Conservation (phyloP, 2,329 filamentous ascomycete species). For the Talaromyces islandicus region DNA sequence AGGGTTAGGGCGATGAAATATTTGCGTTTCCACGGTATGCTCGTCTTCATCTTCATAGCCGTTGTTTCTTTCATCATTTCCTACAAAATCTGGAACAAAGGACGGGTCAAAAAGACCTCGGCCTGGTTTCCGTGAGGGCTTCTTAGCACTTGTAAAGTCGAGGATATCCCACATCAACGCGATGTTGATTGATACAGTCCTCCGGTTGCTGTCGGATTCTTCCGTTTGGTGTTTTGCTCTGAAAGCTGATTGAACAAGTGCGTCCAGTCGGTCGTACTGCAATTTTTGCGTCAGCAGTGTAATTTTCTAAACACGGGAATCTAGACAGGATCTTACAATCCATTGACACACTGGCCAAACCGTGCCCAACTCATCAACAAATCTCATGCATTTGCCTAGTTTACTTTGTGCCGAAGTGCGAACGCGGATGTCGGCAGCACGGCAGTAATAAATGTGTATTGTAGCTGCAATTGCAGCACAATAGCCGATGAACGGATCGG, state of each 20-base stretch:
- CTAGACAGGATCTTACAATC: conserved; percentile 15
- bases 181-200: conserved; percentile 25
- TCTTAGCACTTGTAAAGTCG: conserved; percentile 16
- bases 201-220: conserved; percentile 9
- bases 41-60: conserved; percentile 11
- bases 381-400: conserved; percentile 19
- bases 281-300: background rate
- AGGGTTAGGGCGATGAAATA: conserved; percentile 22
- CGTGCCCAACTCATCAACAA: conserved; percentile 17
- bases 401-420: conserved; percentile 20
- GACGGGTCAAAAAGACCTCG: conserved; percentile 19
- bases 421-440: conserved; percentile 13
- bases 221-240: conserved; percentile 12
- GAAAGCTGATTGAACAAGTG: conserved; percentile 22
- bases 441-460: conserved; percentile 30
- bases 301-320: background rate
- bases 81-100: conserved; percentile 14
- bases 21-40: conserved; percentile 22
- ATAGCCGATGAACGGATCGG: conserved; percentile 45
- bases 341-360: conserved; percentile 21
- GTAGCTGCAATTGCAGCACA: conserved; percentile 44
- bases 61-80: background rate
- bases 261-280: conserved; percentile 22
- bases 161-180: conserved; percentile 27
- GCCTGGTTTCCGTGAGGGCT: conserved; percentile 4